Conservation (phyloP, 1,284 basidiomycete species). For the Takashimella tepidaria region DNA sequence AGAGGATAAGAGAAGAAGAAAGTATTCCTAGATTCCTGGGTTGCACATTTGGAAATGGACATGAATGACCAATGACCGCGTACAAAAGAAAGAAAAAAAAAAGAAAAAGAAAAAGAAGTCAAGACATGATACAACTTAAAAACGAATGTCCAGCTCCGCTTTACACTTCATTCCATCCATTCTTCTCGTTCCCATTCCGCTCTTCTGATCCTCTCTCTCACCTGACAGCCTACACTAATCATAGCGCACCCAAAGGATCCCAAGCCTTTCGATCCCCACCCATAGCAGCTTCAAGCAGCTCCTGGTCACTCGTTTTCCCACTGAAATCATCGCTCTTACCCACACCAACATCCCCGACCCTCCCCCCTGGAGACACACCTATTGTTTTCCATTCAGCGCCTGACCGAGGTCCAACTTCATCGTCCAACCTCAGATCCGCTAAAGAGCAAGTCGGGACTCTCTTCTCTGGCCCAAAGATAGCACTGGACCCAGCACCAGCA, state of each 20-base stretch:
- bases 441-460: background rate
- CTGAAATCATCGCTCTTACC: background rate
- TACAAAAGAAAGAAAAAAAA: too few relatives aligned
- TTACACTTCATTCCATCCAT: too few relatives aligned
- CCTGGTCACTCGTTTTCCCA: constrained; percentile 6
- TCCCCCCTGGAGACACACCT: background rate
- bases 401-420: background rate
- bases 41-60: too few relatives aligned
- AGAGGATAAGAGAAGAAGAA: too few relatives aligned
- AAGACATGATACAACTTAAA: too few relatives aligned
- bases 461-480: background rate
- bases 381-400: background rate
- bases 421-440: constrained; percentile 11
- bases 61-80: too few relatives aligned
- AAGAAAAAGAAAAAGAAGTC: too few relatives aligned
- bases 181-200: too few relatives aligned
- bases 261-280: constrained; percentile 41
- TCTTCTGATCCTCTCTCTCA: too few relatives aligned
- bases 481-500: background rate
- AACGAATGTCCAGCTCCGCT: too few relatives aligned
- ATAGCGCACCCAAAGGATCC: constrained; percentile 44
- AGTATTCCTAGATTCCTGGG: too few relatives aligned
- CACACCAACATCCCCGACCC: background rate
- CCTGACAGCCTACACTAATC: too few relatives aligned
- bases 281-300: constrained; percentile 28